Base-by-base conservation (phyloP, 805 yeast species). In the Millerozyma miso region DNA sequence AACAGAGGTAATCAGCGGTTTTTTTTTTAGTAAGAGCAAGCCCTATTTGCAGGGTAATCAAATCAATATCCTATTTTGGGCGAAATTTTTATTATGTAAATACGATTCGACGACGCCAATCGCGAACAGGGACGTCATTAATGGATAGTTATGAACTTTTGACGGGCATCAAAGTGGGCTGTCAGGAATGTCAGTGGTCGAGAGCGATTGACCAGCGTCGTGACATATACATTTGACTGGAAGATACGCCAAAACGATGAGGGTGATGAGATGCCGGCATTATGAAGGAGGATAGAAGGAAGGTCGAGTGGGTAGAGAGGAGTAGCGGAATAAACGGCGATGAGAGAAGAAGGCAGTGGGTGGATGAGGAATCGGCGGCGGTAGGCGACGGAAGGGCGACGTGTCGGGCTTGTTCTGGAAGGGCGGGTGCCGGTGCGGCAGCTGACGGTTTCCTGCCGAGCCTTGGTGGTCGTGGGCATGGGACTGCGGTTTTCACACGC, bases 81-180 rank as follows among this genome's bases (percentile, higher is more conserved):
- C 15, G 39, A 37, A 37, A 37, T 19, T 26, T 37, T 37, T 37
- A 37, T 37, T 37, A 37, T 37, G 39, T 37, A 37, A 37, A 37
- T 31, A 37, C 39, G 39, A 37, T 17, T 32, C 14, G 17, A 13
- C 34, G 29, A 23, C 29, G 29, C 29, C 29, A 23, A 23, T 23
- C 29, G 29, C 29, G 29, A 23, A 23, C 10, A 23, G 29, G 29
- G 29, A 23, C 29, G 29, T 23, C 29, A 23, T 23, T 23, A 23
- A 23, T 23, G 10, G 10, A 23, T 10, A 23, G 29, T 23, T 23
- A 23, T 23, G 29, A 23, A 23, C 29, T 23, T 23, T 23, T 23
- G 29, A 23, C 29, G 29, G 29, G 29, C 29, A 23, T 23, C 29
- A 23, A 23, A 23, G 29, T 10, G 29, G 10, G 29, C 6, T 23